Base-by-base conservation (phyloP, 192 early-diverging fungal species). In the Coemansia sp. region DNA sequence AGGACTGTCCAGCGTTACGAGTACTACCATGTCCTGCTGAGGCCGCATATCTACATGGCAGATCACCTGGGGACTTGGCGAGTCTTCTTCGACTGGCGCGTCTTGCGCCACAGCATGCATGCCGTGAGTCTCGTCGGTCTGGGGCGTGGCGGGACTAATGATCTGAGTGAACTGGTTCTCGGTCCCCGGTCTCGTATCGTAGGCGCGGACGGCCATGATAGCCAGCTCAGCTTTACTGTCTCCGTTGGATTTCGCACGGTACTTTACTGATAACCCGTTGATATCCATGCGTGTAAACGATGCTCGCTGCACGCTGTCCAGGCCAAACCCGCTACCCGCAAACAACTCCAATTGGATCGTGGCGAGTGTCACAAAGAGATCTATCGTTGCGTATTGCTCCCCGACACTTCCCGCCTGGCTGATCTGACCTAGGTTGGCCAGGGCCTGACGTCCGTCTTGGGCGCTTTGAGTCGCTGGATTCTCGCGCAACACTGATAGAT, bases 341-440 rank as follows among this genome's bases (percentile, higher is more conserved):
- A 90, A 93, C 36, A 97, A 85, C 76, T 97, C 95, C n/a, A 97
- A 74, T 36, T 89, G 85, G 61, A 97, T 90, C 10, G 92, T 89
- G 3, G 90, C 86, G 15, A 94, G 72, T 5, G 79, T 86, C 46
- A 95, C 87, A 47, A 81, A 86, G 22, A 92, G 68, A 68, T 90
- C 88, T 20, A 78, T 57, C 3, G 76, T 78, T 39, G 81, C 81
- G 39, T 75, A 83, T 52, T 75, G 80, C 10, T 12, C 27, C n/a
- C 4, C 20, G 3, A 3, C 43, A 15, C 53, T 33, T 39, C 38
- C 50, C 10, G 24, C 0, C 46, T 47, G 46, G 16, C 46, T 47
- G 50, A 74, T 61, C 70, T 83, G 80, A 0, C 80, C 72, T 3
- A 83, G 76, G 24, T 83, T 83, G 4, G 66, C 76, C 63, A 83